Evolutionary conservation across 2,329 filamentous ascomycete species (phyloP).

Genomic region (Volutella citrinella): DNA sequence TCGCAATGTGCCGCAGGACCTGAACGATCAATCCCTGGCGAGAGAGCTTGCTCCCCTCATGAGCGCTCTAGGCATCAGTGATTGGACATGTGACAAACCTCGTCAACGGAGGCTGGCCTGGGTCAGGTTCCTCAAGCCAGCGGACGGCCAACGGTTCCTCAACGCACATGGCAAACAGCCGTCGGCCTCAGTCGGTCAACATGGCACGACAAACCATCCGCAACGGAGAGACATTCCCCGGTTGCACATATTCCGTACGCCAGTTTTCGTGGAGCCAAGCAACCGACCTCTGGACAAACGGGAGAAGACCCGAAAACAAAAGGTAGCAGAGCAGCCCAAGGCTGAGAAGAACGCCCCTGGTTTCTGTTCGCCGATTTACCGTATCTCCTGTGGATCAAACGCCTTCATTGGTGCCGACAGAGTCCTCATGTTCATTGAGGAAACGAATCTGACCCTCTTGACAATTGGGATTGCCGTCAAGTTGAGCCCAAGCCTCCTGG

Average conservation of each 20-base stretch:
- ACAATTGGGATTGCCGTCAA: slow-evolving; percentile 22
- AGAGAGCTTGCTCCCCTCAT: slow-evolving; percentile 40
- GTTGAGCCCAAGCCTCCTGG: slow-evolving; percentile 42
- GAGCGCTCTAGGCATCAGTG: slow-evolving; percentile 35
- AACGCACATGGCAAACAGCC: slow-evolving; percentile 28
- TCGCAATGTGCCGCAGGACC: slow-evolving; percentile 37
- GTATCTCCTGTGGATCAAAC: slow-evolving; percentile 47
- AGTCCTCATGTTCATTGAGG: slow-evolving; percentile 43
- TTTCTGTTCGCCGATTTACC: slow-evolving; percentile 13
- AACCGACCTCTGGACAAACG: slow-evolving; percentile 26
- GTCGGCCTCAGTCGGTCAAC: slow-evolving; percentile 4
- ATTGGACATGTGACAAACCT: slow-evolving; percentile 44
- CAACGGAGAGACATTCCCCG: slow-evolving; percentile 21
- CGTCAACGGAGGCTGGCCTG: slow-evolving; percentile 31
- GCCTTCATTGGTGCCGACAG: slow-evolving; percentile 31
- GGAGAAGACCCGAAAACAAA: slow-evolving; percentile 22
- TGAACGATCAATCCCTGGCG: slow-evolving; percentile 37
- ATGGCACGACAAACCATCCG: neutral
- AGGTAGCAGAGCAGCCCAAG: slow-evolving; percentile 2
- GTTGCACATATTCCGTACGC: slow-evolving; percentile 27
- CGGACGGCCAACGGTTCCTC: slow-evolving; percentile 44
- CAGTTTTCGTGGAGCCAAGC: slow-evolving; percentile 32
- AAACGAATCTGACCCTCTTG: slow-evolving; percentile 22
- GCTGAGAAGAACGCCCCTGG: slow-evolving; percentile 18
- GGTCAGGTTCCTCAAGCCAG: slow-evolving; percentile 40